phyloP scores from a whole-genome alignment of 1,284 basidiomycete species.

The Tilletia indica region DNA sequence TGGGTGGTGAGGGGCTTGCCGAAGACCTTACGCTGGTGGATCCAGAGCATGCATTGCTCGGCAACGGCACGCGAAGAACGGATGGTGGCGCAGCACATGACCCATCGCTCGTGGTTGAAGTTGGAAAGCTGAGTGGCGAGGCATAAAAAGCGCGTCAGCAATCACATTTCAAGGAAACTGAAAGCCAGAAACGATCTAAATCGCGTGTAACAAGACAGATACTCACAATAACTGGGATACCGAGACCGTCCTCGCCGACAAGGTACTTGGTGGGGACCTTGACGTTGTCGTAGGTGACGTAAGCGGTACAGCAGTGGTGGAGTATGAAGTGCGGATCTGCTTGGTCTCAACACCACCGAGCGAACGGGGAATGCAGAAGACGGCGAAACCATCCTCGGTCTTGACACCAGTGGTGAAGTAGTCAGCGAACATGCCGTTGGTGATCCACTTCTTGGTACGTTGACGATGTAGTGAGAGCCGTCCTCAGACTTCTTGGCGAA shows the following conservation, averaged over 20 bases:
- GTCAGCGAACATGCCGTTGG: conserved; percentile 66
- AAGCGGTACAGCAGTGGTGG: conserved; percentile 65
- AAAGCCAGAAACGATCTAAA: neutral
- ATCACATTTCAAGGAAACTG: neutral
- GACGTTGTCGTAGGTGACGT: conserved; percentile 82
- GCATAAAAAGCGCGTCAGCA: neutral
- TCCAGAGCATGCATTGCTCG: conserved; percentile 53
- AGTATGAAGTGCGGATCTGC: conserved; percentile 66
- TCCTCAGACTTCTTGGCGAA: conserved; percentile 79
- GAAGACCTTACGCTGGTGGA: conserved; percentile 55
- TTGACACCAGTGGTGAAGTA: conserved; percentile 61
- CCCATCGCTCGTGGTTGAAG: conserved; percentile 61
- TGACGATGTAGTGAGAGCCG: conserved; percentile 63
- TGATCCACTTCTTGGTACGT: conserved; percentile 50
- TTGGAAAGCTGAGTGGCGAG: conserved; percentile 56
- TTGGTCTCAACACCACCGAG: conserved; percentile 71
- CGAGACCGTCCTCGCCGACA: conserved; percentile 77
- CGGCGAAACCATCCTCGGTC: conserved; percentile 74
- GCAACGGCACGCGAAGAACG: conserved; percentile 59
- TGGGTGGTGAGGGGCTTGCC: conserved; percentile 70
- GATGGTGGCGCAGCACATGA: conserved; percentile 71
- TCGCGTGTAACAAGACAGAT: neutral
- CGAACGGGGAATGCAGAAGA: conserved; percentile 67
- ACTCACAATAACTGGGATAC: conserved; percentile 67
- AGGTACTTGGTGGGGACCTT: conserved; percentile 81